Base-by-base conservation (phyloP, 352 stramenopile species). In the Phytophthora sansomeana region DNA sequence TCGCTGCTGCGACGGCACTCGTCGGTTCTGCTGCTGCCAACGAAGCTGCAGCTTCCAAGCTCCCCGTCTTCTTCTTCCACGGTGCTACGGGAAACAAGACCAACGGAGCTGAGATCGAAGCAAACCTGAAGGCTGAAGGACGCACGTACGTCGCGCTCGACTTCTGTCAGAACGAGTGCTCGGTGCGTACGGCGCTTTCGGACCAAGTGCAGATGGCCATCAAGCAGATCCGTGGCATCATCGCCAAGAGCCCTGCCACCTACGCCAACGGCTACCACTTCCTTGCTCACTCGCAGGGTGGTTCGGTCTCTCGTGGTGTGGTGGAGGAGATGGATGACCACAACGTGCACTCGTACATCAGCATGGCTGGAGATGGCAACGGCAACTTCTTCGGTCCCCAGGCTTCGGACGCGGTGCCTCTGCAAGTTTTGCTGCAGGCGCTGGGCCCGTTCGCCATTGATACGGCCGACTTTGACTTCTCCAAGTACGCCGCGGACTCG, bases 251-350 rank as follows among this genome's bases (percentile, higher is more conserved):
- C 48, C 13, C 68, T 21, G 43, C 56, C 16, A 65, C 55, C 3
- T 87, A 82, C 55, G 69, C 61, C 33, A 64, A 73, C n/a, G 78
- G 78, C 44, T 89, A 89, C 67, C 63, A 82, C 60, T 74, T 89
- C 42, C 62, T 87, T 2, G 72, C 69, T 39, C 74, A 89, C 59
- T 89, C 80, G n/a, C 76, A 83, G 16, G 80, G 80, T 21, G 80
- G 71, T 0, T 67, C 75, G 10, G 63, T 89, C n/a, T 62, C 77
- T 17, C 76, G 80, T 32, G 77, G 67, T 28, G 76, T 89, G 26
- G 67, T 87, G 10, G 76, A 85, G 56, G 71, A 84, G 21, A 84
- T 83, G 80, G 74, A 89, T 35, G 69, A 83, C 66, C 80, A 87
- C 72, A 78, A 82, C 7, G 76, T 77, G 13, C 64, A 81, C 56